A percentile compares a stretch with the other conserved stretches of the same genome.
These are phyloP conservation scores for Brettanomyces anomalus DNA, from an alignment of 805 yeast genomes.

Conservation along the genomic window DNA sequence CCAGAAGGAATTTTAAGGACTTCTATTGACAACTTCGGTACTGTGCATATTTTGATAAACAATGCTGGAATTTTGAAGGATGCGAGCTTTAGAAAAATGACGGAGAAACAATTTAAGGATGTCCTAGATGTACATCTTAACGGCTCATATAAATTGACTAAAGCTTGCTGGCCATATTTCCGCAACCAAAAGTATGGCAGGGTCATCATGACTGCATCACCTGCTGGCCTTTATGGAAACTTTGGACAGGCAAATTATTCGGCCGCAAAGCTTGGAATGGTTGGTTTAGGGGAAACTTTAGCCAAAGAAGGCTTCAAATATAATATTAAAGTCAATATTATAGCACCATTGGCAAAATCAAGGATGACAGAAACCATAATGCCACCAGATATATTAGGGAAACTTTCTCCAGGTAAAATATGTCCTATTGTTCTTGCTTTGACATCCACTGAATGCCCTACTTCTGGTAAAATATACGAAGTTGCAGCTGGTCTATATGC, in stretches of 20 bases:
- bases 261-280: conserved; percentile 83
- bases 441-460: conserved; percentile 52
- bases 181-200: conserved; percentile 82
- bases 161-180: conserved; percentile 89
- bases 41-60: conserved; percentile 81
- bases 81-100: conserved; percentile 78
- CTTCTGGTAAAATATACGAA: conserved; percentile 76
- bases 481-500: conserved; percentile 92
- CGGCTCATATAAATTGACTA: conserved; percentile 79
- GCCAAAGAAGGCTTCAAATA: conserved; percentile 88
- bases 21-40: conserved; percentile 79
- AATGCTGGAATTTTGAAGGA: conserved; percentile 95
- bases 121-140: conserved; percentile 83
- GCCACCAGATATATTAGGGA: conserved; percentile 77
- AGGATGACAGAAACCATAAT: conserved; percentile 91
- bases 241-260: conserved; percentile 96
- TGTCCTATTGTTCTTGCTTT: conserved; percentile 86
- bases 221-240: conserved; percentile 95
- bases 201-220: conserved; percentile 87
- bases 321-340: conserved; percentile 76
- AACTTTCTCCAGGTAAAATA: conserved; percentile 76
- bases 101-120: conserved; percentile 65
- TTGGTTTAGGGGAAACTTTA: conserved; percentile 88
- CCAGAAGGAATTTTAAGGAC: conserved; percentile 81
- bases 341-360: conserved; percentile 92